phyloP scores from a whole-genome alignment of 306 rosid genomes.

The apple (Malus domestica) region ASM211411v1 NC_041792.1:15994407-15994906 shows the following conservation, averaged over 20 bases:
- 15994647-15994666: too few species aligned
- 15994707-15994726: too few species aligned
- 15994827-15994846: slow-evolving; percentile 17
- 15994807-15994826: not conserved
- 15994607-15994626: too few species aligned
- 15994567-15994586: too few species aligned
- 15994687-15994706: too few species aligned
- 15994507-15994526: too few species aligned
- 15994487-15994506: slow-evolving; percentile 4
- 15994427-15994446: not conserved
- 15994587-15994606: too few species aligned
- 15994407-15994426: not conserved
- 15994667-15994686: too few species aligned
- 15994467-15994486: slow-evolving; percentile 30
- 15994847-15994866: slow-evolving; percentile 24
- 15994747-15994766: not conserved
- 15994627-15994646: too few species aligned
- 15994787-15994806: slow-evolving; percentile 5
- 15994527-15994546: too few species aligned
- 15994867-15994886: not conserved
- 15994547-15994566: too few species aligned
- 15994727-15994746: too few species aligned
- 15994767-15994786: not conserved
- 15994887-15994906: slow-evolving; percentile 7
- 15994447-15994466: not conserved